These are phyloP conservation scores for Euphorbia lathyris DNA, from an alignment of 345 rosid species.

Conservation along the genomic window DNA sequence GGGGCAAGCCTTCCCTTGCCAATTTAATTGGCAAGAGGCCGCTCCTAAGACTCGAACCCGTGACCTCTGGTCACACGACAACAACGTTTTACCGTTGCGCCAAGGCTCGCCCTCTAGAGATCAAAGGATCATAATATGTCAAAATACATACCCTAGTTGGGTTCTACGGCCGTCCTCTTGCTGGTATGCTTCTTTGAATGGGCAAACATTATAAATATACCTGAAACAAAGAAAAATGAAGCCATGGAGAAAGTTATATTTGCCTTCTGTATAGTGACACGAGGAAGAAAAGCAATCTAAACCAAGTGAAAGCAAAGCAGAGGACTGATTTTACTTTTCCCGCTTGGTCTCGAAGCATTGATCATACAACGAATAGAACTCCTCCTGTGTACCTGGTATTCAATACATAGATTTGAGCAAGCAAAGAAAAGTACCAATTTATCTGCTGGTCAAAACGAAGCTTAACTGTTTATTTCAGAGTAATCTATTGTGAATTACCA, in stretches of 20 bases:
- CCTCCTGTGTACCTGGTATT: constrained; percentile 8
- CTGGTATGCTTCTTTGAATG: constrained; percentile 12
- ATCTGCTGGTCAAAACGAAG: neutral
- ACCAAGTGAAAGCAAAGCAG: neutral
- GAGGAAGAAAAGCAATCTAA: neutral
- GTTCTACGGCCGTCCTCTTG: constrained; percentile 10
- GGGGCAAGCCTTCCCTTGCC: too few relatives aligned
- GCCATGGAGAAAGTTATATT: neutral
- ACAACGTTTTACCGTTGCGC: too few relatives aligned
- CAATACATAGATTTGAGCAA: neutral
- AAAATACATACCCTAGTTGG: neutral
- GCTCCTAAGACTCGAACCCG: too few relatives aligned
- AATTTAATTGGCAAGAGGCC: too few relatives aligned
- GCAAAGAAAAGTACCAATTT: neutral
- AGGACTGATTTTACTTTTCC: constrained; percentile 5
- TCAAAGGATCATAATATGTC: too few relatives aligned
- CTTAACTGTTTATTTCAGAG: neutral
- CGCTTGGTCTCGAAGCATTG: constrained; percentile 8
- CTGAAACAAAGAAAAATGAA: constrained; percentile 6
- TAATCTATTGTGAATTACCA: constrained; percentile 37
- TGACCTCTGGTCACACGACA: too few relatives aligned
- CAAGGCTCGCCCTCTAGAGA: too few relatives aligned
- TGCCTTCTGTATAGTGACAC: neutral
- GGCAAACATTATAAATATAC: constrained; percentile 11
- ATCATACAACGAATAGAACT: constrained; percentile 4